Conservation (phyloP, 495 filamentous ascomycete genomes). For the Penicillium subrubescens region DNA sequence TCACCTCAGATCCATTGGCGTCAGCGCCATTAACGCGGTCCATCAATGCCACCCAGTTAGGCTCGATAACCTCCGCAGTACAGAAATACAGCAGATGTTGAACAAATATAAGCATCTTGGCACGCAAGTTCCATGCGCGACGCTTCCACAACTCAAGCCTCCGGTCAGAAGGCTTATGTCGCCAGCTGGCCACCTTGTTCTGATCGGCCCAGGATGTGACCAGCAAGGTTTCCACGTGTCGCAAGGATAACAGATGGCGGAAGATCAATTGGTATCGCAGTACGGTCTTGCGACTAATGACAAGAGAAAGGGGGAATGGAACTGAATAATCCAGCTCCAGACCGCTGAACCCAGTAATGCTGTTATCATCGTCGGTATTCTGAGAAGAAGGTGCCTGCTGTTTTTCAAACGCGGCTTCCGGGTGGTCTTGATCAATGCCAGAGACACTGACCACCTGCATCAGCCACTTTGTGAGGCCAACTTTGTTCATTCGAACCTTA, state of each 20-base stretch:
- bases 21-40: slow-evolving; percentile 69
- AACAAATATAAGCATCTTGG: slow-evolving; percentile 94
- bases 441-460: slow-evolving; percentile 96
- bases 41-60: slow-evolving; percentile 95
- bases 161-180: slow-evolving; percentile 71
- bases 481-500: slow-evolving; percentile 94
- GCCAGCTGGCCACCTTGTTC: slow-evolving; percentile 80
- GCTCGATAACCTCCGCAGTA: slow-evolving; percentile 95
- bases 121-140: slow-evolving; percentile 85
- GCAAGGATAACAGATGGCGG: slow-evolving; percentile 84
- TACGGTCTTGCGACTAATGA: slow-evolving; percentile 93
- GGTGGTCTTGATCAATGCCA: slow-evolving; percentile 83
- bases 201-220: slow-evolving; percentile 89
- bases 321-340: slow-evolving; percentile 92
- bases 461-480: slow-evolving; percentile 85
- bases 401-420: slow-evolving; percentile 56
- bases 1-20: slow-evolving; percentile 52
- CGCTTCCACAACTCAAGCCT: slow-evolving; percentile 90
- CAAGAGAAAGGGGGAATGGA: slow-evolving; percentile 94
- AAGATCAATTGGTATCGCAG: slow-evolving; percentile 96
- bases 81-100: slow-evolving; percentile 97
- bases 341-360: slow-evolving; percentile 85
- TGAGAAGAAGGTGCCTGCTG: slow-evolving; percentile 55
- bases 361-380: slow-evolving; percentile 72
- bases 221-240: slow-evolving; percentile 83